Base-by-base conservation (phyloP, 345 rosid genomes). In the Gossypium rotundifolium region DNA sequence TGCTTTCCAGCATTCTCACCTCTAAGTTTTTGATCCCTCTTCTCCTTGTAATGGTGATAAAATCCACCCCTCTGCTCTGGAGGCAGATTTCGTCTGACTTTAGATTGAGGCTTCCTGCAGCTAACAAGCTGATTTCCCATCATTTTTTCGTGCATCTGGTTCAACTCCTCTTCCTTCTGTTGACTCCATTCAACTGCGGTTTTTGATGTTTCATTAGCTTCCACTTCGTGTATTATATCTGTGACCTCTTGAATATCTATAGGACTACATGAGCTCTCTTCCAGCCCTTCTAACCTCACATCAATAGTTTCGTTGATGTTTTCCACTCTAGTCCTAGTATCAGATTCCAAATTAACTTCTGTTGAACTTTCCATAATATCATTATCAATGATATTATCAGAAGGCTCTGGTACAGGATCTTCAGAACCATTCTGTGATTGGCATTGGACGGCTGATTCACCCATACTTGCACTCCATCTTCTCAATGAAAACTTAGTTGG, bases 401-500 rank as follows among this genome's bases (percentile, higher is more conserved):
- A 53, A 75, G 74, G 66, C 20, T 57, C 75, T 11, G 80, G 68
- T 73, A 61, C 51, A 69, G 71, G 42, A 71, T 77, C 84, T 53
- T 77, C 86, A 12, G 76, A 73, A 74, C 53, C 65, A 73, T 62
- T 65, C 38, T 80, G 79, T n/a, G 67, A 71, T 67, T 83, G 82
- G 45, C 65, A 79, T 69, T 81, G 82, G 71, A 72, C 61, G 38
- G 86, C 83, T 22, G 79, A 69, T 59, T 81, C 89, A 33, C 79
- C 81, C 76, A 81, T 76, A 79, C 89, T 83, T 58, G 83, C 91
- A 60, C 91, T 86, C 93, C 93, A 89, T 82, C 93, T 86, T 81
- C 88, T 87, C 71, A 89, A 78, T 38, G 86, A 87, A 29, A 85
- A 73, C 73, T 89, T 60, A 74, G 72, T 85, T 64, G 85, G 75